Conservation (phyloP, 345 rosid species). For the Orychophragmus violaceus region DNA sequence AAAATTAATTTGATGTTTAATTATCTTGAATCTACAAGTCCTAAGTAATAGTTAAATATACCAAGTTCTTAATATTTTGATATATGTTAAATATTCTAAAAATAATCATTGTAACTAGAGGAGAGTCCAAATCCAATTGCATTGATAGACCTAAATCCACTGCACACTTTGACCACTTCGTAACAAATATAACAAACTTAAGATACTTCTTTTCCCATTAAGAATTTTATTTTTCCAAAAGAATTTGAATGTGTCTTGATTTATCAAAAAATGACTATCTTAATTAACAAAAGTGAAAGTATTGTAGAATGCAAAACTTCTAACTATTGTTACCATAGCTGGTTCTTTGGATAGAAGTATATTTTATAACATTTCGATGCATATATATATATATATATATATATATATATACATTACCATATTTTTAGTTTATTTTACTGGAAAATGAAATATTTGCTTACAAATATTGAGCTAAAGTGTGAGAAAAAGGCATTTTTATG, state of each 20-base stretch:
- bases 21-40: too few relatives aligned
- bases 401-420: background rate
- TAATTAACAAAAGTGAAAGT: background rate
- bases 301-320: background rate
- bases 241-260: background rate
- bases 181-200: background rate
- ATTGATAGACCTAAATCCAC: background rate
- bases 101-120: background rate
- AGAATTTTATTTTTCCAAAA: background rate
- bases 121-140: background rate
- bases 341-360: too few relatives aligned
- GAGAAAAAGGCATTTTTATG: background rate
- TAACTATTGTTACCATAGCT: background rate
- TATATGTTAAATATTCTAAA: background rate
- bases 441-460: background rate
- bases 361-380: too few relatives aligned
- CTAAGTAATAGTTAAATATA: too few relatives aligned
- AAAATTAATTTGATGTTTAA: too few relatives aligned
- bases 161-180: background rate
- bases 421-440: background rate
- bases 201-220: background rate
- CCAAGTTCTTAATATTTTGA: background rate
- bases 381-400: too few relatives aligned
- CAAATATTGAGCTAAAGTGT: background rate
- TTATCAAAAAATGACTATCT: background rate